Conservation (phyloP, 352 stramenopile species). For the Phytophthora constricta region DNA sequence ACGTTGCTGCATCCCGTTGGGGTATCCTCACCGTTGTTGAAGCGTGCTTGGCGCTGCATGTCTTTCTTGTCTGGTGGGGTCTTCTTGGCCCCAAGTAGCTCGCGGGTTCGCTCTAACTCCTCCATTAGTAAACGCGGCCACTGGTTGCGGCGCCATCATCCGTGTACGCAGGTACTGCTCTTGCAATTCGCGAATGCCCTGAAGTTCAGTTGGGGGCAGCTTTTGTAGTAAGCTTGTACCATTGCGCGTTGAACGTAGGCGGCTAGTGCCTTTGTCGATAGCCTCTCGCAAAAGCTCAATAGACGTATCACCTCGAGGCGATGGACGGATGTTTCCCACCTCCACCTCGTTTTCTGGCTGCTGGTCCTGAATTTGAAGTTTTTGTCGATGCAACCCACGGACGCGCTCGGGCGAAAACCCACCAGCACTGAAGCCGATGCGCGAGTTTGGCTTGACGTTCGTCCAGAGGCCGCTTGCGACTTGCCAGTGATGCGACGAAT, state of each 20-base stretch:
- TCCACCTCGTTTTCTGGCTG: conserved; percentile 8
- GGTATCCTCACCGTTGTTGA: conserved; percentile 15
- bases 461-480: conserved; percentile 44
- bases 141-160: conserved; percentile 2
- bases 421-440: conserved; percentile 46
- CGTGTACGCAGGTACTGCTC: conserved; percentile 38
- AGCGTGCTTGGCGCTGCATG: neutral
- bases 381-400: conserved; percentile 29
- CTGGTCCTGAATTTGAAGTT: conserved; percentile 5
- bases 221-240: conserved; percentile 52
- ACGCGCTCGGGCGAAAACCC: conserved; percentile 62
- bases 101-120: conserved; percentile 10
- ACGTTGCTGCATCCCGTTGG: neutral
- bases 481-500: conserved; percentile 28
- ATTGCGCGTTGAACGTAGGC: conserved; percentile 57
- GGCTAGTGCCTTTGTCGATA: conserved; percentile 55
- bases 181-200: conserved; percentile 45
- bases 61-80: neutral
- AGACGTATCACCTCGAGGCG: conserved; percentile 40
- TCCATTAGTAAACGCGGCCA: neutral
- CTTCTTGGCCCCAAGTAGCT: conserved; percentile 1
- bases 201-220: conserved; percentile 34
- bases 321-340: conserved; percentile 13
- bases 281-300: conserved; percentile 56
- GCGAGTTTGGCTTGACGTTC: conserved; percentile 64